Conservation (phyloP, 305 asterid species). For the Withania somnifera region DNA sequence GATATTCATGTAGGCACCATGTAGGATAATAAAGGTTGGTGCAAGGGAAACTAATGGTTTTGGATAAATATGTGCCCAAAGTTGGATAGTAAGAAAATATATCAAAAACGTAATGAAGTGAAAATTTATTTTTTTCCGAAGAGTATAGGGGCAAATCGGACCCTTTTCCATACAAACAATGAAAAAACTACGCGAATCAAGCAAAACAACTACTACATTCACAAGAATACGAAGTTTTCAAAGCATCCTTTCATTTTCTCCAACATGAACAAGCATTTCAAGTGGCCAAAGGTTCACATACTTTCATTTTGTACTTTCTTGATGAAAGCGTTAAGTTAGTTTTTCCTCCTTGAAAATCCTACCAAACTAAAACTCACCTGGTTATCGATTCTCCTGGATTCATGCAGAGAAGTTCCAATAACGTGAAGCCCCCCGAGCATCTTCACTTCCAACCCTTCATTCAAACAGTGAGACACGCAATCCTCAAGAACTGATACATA, state of each 20-base stretch:
- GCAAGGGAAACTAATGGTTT: no score
- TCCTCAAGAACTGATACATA: conserved; percentile 80
- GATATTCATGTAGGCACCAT: no score
- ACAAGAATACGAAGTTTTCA: not conserved
- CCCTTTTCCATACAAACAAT: no score
- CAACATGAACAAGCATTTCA: not conserved
- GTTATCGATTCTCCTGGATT: conserved; percentile 96
- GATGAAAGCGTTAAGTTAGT: not conserved
- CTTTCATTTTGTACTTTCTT: not conserved
- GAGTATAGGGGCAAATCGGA: no score
- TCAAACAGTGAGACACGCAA: conserved; percentile 67
- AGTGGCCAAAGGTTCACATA: not conserved
- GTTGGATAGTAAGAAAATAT: no score
- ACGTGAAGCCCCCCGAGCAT: conserved; percentile 96
- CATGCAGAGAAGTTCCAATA: conserved; percentile 95
- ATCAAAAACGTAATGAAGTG: no score
- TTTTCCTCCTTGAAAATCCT: conserved; percentile 4
- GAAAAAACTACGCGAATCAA: not conserved
- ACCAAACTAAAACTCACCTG: conserved; percentile 42
- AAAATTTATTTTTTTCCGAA: no score
- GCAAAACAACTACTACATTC: not conserved
- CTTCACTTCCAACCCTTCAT: conserved; percentile 95
- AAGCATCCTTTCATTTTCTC: not conserved
- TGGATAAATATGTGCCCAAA: no score
- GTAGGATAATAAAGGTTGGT: no score